Percentiles rank a stretch among this genome's conserved stretches.
Evolutionary conservation across 306 rosid species (phyloP).

Genomic region (Benincasa hispida): DNA sequence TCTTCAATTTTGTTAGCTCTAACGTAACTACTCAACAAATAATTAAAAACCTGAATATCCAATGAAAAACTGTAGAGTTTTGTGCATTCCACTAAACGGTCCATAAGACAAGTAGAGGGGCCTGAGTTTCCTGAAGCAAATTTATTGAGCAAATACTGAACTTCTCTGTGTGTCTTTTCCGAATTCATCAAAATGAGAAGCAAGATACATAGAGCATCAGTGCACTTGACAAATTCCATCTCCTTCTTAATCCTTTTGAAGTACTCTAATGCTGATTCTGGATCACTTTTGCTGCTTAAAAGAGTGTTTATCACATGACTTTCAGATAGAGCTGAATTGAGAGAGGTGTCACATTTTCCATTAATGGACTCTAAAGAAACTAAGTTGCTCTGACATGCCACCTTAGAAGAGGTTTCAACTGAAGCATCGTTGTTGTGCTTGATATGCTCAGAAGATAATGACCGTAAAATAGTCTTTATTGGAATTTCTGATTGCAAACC

Average conservation of each 20-base stretch:
- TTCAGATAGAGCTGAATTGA: slow-evolving; percentile 5
- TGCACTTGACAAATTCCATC: slow-evolving; percentile 27
- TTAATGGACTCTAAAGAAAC: neutral
- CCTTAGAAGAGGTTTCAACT: neutral
- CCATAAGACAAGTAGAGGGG: slow-evolving; percentile 22
- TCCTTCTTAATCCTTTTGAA: slow-evolving; percentile 19
- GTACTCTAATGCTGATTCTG: slow-evolving; percentile 32
- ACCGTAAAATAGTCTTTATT: slow-evolving; percentile 1
- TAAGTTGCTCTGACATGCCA: neutral
- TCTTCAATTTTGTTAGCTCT: slow-evolving; percentile 35
- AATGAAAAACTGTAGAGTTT: slow-evolving; percentile 25
- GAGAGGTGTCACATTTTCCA: neutral
- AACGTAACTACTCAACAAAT: slow-evolving; percentile 42
- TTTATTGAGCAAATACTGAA: slow-evolving; percentile 23
- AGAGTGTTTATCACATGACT: slow-evolving; percentile 28
- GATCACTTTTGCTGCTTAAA: slow-evolving; percentile 25
- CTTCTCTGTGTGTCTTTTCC: slow-evolving; percentile 6
- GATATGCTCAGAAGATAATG: neutral
- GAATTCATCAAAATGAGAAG: slow-evolving; percentile 34
- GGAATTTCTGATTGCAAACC: slow-evolving; percentile 11
- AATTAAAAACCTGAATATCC: slow-evolving; percentile 34
- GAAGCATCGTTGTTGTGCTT: neutral
- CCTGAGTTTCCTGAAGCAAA: slow-evolving; percentile 23
- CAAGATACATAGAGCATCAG: slow-evolving; percentile 33
- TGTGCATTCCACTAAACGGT: slow-evolving; percentile 27